Percentiles rank a stretch among this genome's conserved stretches.
Evolutionary conservation across 371 early-diverging fungal species (phyloP).

Genomic region (Apophysomyces trapeziformis): DNA sequence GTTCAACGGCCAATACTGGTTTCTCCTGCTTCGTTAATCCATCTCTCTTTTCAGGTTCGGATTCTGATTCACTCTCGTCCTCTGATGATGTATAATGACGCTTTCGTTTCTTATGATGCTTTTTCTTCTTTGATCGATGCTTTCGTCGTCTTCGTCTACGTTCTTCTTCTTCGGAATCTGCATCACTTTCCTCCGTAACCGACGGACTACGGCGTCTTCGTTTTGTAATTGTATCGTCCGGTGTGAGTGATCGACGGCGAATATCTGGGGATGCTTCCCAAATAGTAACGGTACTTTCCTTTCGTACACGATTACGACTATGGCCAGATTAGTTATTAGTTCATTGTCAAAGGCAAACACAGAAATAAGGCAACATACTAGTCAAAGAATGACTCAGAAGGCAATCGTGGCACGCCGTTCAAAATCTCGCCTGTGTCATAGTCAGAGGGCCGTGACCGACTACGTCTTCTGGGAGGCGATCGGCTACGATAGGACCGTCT

Average conservation of each 20-base stretch:
- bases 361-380: slow-evolving; percentile 20
- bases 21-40: slow-evolving; percentile 11
- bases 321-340: neutral
- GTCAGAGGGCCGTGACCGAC: slow-evolving; percentile 17
- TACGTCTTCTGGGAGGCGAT: slow-evolving; percentile 1
- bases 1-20: slow-evolving; percentile 29
- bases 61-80: slow-evolving; percentile 15
- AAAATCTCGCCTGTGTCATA: slow-evolving; percentile 18
- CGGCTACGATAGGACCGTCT: neutral
- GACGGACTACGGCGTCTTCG: slow-evolving; percentile 13
- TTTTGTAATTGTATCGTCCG: slow-evolving; percentile 25
- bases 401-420: slow-evolving; percentile 21
- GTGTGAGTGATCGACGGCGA: slow-evolving; percentile 39
- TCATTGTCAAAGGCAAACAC: neutral
- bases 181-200: neutral
- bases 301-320: slow-evolving; percentile 57
- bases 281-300: slow-evolving; percentile 57
- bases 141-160: slow-evolving; percentile 9
- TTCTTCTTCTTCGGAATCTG: slow-evolving; percentile 13
- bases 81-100: slow-evolving; percentile 13
- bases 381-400: slow-evolving; percentile 28
- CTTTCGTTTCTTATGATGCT: slow-evolving; percentile 15
- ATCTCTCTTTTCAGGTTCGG: slow-evolving; percentile 18
- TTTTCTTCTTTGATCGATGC: slow-evolving; percentile 17
- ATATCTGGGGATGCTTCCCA: slow-evolving; percentile 74